Conservation (phyloP, 768 basidiomycete species). For the Boletales sp. region DNA sequence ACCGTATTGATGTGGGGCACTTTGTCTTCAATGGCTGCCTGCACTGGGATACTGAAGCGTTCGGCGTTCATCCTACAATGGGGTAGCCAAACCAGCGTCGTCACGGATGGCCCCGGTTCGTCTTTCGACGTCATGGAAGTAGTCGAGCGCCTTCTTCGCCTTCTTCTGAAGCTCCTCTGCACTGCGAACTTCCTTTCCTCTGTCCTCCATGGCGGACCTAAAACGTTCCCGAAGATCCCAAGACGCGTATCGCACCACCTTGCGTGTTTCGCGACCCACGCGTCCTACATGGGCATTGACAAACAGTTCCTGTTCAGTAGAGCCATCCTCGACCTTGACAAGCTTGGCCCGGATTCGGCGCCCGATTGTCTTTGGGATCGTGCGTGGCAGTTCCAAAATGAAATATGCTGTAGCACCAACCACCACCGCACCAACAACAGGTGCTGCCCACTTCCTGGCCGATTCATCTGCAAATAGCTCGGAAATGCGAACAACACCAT, state of each 20-base stretch:
- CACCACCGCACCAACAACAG: slow-evolving; percentile 73
- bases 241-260: slow-evolving; percentile 84
- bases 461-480: slow-evolving; percentile 80
- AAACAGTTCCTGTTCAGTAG: slow-evolving; percentile 54
- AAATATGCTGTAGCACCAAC: slow-evolving; percentile 77
- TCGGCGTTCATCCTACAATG: slow-evolving; percentile 3
- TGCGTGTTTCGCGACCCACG: slow-evolving; percentile 82
- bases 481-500: slow-evolving; percentile 68
- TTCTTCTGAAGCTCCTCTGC: slow-evolving; percentile 74
- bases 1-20: background rate
- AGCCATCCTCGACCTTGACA: slow-evolving; percentile 39
- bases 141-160: slow-evolving; percentile 66
- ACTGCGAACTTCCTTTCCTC: slow-evolving; percentile 67
- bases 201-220: slow-evolving; percentile 74
- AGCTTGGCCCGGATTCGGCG: slow-evolving; percentile 73
- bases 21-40: background rate
- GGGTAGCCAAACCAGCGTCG: slow-evolving; percentile 18
- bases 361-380: slow-evolving; percentile 88
- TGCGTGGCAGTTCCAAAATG: slow-evolving; percentile 79
- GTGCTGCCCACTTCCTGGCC: slow-evolving; percentile 83
- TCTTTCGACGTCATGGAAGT: slow-evolving; percentile 54
- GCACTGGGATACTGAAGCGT: background rate
- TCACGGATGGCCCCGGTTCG: slow-evolving; percentile 41
- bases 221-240: slow-evolving; percentile 90
- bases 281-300: slow-evolving; percentile 66